These are phyloP conservation scores for Bimuria novae-zelandiae DNA, from an alignment of 2,329 filamentous ascomycete species.

Conservation along the genomic window DNA sequence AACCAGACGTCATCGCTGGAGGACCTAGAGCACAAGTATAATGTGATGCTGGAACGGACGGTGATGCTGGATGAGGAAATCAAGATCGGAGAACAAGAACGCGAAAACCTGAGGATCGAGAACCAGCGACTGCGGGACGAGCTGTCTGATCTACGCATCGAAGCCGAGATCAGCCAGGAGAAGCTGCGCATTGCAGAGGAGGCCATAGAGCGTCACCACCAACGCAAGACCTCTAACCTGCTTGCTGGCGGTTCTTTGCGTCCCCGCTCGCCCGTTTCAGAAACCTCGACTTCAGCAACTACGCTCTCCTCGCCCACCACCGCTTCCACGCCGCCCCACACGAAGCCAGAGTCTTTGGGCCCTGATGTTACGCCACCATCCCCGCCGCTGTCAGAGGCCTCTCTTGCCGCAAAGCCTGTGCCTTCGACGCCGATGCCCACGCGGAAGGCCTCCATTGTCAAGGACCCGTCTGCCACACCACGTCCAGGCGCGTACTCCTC, in stretches of 20 bases:
- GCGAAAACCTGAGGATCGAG: constrained; percentile 86
- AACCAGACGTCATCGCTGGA: constrained; percentile 95
- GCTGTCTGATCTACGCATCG: constrained; percentile 88
- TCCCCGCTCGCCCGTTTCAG: constrained; percentile 72
- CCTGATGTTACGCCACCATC: constrained; percentile 85
- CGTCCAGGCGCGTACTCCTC: constrained; percentile 55
- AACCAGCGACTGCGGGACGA: constrained; percentile 88
- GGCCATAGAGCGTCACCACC: constrained; percentile 54
- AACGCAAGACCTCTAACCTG: constrained; percentile 56
- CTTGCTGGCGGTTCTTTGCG: constrained; percentile 54
- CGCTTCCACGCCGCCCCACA: constrained; percentile 78
- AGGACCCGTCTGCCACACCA: constrained; percentile 59
- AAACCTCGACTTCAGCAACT: constrained; percentile 77
- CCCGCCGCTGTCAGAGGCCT: constrained; percentile 88
- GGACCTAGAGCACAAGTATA: constrained; percentile 96
- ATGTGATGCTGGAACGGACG: constrained; percentile 85
- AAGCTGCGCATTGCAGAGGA: constrained; percentile 78
- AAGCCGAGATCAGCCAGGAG: constrained; percentile 91
- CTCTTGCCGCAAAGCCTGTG: constrained; percentile 56
- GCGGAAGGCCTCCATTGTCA: constrained; percentile 53
- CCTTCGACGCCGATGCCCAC: constrained; percentile 47
- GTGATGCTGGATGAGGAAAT: constrained; percentile 97
- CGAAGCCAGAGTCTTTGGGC: constrained; percentile 65
- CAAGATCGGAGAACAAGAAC: constrained; percentile 86
- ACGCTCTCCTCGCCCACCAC: constrained; percentile 87